phyloP scores from a whole-genome alignment of 768 basidiomycete species.

The Termitomyces eurrhizus region DNA sequence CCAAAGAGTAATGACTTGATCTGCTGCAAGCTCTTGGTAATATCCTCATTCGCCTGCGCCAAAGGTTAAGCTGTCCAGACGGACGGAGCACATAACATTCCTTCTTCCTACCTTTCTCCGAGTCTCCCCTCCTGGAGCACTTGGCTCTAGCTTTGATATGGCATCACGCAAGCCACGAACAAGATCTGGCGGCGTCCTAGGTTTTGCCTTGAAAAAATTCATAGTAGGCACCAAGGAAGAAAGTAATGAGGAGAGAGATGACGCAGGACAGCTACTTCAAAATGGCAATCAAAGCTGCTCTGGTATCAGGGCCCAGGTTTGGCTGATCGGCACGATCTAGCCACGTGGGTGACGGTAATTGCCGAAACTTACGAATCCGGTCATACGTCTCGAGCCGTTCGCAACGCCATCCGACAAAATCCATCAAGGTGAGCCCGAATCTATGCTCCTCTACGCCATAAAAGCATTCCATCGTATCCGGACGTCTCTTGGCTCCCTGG shows the following conservation, averaged over 20 bases:
- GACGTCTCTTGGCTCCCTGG: slow-evolving; percentile 16
- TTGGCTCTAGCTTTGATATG: slow-evolving; percentile 70
- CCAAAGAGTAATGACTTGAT: slow-evolving; percentile 87
- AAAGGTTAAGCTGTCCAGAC: neutral
- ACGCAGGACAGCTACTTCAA: slow-evolving; percentile 2
- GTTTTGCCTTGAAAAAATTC: slow-evolving; percentile 97
- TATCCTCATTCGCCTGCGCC: slow-evolving; percentile 79
- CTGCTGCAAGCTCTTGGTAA: slow-evolving; percentile 85
- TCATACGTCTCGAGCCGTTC: slow-evolving; percentile 9
- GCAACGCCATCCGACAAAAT: slow-evolving; percentile 34
- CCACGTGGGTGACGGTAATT: slow-evolving; percentile 17
- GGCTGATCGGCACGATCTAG: neutral
- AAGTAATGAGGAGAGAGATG: slow-evolving; percentile 1
- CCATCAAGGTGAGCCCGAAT: slow-evolving; percentile 58
- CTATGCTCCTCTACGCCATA: slow-evolving; percentile 18
- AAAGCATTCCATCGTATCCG: slow-evolving; percentile 12
- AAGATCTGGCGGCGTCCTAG: slow-evolving; percentile 82
- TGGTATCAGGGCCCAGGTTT: slow-evolving; percentile 3
- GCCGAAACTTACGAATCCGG: slow-evolving; percentile 17
- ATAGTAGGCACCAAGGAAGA: slow-evolving; percentile 33
- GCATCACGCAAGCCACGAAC: slow-evolving; percentile 79
- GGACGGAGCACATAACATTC: neutral
- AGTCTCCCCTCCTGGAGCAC: slow-evolving; percentile 70
- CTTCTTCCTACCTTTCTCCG: slow-evolving; percentile 65
- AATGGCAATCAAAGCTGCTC: slow-evolving; percentile 14